Base-by-base conservation (phyloP, 1,284 basidiomycete species). In the Polyporus tsugae region DNA sequence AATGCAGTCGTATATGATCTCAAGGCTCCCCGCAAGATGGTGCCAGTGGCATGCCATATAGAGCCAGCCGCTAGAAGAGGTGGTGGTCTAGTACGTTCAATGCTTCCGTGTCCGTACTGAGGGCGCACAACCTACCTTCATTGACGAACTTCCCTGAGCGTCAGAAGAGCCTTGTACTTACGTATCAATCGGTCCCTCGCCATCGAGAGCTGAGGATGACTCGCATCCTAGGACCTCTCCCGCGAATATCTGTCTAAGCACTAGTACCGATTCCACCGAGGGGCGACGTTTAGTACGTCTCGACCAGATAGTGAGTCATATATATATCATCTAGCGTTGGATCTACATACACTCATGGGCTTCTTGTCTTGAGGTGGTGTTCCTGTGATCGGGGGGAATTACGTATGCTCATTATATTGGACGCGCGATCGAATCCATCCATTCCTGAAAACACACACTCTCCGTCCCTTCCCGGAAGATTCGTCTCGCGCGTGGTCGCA, bases 371-470 rank as follows among this genome's bases (percentile, higher is more conserved):
- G 42, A 62, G 61, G 22, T 33, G 44, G 35, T 35, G 15, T 58
- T 41, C 58, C 38, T 55, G 60, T 62, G 57, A 53, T 58, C 36
- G 63, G 58, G 25, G 22, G 15, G 33, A 22, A 58, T 70, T 72
- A 72, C 71, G 71, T 72, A 72, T 65, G 35, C 25, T 29, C 58
- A 57, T 38, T 33, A 39, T 53, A 60, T 64, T 64, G 57, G 44
- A 57, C 61, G 62, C 60, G 67, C 65, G 65, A 59, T 38, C 64
- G 35, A 63, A 67, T 66, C 39, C 38, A 46, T 59, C 60, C 60
- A 65, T 42, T 29, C 29, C 29, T 29, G 7, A 41, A 42, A 44
- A 11, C 46, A 49, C 46, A 49, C 46, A 22, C 19, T 49, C 22
- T 29, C 44, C 41, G 42, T 46, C 13, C 17, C 36, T 64, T 61